These are phyloP conservation scores for Auricularia auricula-judae DNA, from an alignment of 768 basidiomycete species.

Conservation along the genomic window DNA sequence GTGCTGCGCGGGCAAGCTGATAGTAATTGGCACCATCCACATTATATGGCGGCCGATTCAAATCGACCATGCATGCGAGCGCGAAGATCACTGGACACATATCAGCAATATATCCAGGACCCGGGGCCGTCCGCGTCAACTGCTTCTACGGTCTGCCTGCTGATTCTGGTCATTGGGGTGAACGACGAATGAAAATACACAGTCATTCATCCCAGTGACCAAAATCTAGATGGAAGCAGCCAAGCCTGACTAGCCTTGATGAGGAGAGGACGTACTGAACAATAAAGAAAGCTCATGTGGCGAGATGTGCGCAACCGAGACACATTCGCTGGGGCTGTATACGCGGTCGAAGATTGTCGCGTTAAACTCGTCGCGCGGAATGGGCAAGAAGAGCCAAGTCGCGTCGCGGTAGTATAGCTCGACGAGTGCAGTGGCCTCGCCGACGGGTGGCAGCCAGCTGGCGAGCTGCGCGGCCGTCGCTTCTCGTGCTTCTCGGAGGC, in stretches of 20 bases:
- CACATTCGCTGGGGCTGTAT: not conserved
- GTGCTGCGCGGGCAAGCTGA: not conserved
- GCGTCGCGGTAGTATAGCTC: not conserved
- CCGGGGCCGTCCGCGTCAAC: too few species aligned
- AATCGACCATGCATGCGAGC: not conserved
- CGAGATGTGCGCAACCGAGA: not conserved
- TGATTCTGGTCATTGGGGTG: not conserved
- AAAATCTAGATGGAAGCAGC: not conserved
- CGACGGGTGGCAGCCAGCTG: too few species aligned
- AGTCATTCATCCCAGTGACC: too few species aligned
- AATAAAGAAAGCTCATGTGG: slow-evolving; percentile 37
- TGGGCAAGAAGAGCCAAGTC: not conserved
- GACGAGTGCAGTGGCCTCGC: not conserved
- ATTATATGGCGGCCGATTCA: not conserved
- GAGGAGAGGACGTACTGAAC: slow-evolving; percentile 24
- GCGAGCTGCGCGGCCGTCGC: too few species aligned
- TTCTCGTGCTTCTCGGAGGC: too few species aligned
- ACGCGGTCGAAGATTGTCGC: slow-evolving; percentile 38
- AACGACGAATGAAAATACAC: too few species aligned
- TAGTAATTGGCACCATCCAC: not conserved
- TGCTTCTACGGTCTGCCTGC: not conserved
- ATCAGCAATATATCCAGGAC: slow-evolving; percentile 21
- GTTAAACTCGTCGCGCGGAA: not conserved
- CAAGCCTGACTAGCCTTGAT: not conserved
- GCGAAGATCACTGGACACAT: slow-evolving; percentile 25